phyloP scores from a whole-genome alignment of 257 asterid genomes.

The Petrea volubilis region DNA sequence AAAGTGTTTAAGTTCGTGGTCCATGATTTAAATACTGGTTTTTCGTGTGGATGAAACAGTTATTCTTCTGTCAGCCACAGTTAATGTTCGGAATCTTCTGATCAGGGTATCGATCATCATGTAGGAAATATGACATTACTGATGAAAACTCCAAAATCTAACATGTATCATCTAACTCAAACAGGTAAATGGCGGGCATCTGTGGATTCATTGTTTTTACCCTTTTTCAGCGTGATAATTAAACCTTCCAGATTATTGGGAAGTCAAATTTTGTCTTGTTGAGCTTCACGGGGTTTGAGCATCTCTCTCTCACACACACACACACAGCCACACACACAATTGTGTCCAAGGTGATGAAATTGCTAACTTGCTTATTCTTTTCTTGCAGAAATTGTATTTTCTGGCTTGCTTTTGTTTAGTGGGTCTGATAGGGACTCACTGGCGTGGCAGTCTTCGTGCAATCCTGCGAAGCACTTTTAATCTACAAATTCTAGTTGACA shows the following conservation, averaged over 20 bases:
- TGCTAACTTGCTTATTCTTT: background rate
- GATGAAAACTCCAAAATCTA: background rate
- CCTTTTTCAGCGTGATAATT: slow-evolving; percentile 1
- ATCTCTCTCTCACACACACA: no score
- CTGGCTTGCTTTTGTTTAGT: no score
- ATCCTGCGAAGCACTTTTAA: slow-evolving; percentile 84
- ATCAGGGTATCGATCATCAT: background rate
- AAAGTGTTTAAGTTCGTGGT: background rate
- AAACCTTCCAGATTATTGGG: background rate
- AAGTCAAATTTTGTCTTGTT: background rate
- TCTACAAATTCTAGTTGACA: slow-evolving; percentile 83
- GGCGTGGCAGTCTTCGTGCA: slow-evolving; percentile 22
- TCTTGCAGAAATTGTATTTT: no score
- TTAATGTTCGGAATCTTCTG: background rate
- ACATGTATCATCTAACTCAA: background rate
- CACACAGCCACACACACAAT: no score
- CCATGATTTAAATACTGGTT: background rate
- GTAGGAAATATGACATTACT: background rate
- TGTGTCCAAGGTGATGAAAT: no score
- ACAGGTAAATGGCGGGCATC: background rate
- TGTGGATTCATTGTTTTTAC: background rate
- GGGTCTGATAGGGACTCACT: slow-evolving; percentile 33
- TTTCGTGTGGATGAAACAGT: background rate
- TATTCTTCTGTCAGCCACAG: no score
- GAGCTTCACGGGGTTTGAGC: background rate